phyloP scores from a whole-genome alignment of 2,329 filamentous ascomycete genomes.

The Monosporascus ibericus region DNA sequence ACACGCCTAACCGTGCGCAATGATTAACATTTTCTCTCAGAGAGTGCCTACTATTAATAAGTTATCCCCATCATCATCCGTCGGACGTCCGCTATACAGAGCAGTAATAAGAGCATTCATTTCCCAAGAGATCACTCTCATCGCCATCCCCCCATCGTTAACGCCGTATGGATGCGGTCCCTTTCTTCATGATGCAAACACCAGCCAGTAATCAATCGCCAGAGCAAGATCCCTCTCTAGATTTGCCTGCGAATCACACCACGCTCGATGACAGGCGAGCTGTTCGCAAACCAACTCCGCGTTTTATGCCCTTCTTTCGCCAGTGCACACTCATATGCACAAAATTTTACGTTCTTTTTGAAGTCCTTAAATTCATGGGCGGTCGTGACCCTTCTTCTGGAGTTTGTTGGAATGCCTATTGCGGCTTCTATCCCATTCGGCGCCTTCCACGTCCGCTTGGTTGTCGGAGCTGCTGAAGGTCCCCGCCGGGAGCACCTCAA shows the following conservation, averaged over 20 bases:
- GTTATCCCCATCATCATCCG: neutral
- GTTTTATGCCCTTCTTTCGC: neutral
- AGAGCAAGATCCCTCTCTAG: neutral
- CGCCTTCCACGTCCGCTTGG: slow-evolving; percentile 15
- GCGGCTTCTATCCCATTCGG: slow-evolving; percentile 5
- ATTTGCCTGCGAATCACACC: neutral
- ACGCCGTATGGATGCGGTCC: neutral
- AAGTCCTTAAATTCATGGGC: slow-evolving; percentile 3
- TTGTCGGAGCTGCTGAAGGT: slow-evolving; percentile 18
- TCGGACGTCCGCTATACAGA: neutral
- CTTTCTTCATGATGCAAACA: neutral
- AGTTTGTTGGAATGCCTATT: slow-evolving; percentile 9
- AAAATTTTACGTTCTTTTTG: neutral
- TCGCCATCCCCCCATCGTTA: neutral
- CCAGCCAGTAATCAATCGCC: neutral
- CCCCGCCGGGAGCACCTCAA: slow-evolving; percentile 25
- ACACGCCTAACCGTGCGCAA: neutral
- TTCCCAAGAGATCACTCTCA: neutral
- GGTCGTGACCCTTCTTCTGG: slow-evolving; percentile 15
- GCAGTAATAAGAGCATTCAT: neutral
- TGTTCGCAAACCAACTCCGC: neutral
- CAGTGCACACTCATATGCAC: neutral
- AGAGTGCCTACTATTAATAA: neutral
- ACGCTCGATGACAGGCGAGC: too few species aligned
- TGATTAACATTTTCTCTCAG: neutral